Base-by-base conservation (phyloP, 441 rosid genomes). In the Aleurites moluccanus region DNA sequence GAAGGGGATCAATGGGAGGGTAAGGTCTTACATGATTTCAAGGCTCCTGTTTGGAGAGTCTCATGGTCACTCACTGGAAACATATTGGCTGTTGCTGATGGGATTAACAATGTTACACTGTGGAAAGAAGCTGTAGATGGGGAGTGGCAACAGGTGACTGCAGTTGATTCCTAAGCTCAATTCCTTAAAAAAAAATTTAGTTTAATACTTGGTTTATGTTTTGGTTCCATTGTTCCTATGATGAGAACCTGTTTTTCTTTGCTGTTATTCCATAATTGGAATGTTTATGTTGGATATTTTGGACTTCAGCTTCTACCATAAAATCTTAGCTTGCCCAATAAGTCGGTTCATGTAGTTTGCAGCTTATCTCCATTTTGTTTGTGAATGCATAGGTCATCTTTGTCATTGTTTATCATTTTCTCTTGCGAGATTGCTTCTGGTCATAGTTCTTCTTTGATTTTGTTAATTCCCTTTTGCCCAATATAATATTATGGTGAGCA, bases 51-150 rank as follows among this genome's bases (percentile, higher is more conserved):
- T 56, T 90, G 97, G 96, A 81, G 96, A 71, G 91, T 93, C 30
- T 91, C 97, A 0, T 93, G 98, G 98, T 92, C 97, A 2, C 86
- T 93, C 75, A 89, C 97, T 0, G 98, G 97, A 45, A 91, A 90
- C 83, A 84, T 91, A 59, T 70, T 91, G 85, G 96, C 97, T 13
- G 89, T 91, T 23, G 90, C 98, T 0, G 97, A 91, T 59, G 94
- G 92, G 23, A 87, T 82, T 77, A 89, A 89, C 83, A 86, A 82
- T 0, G 89, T 90, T 45, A 86, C 97, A 1, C 77, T 93, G 52
- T 93, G 96, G 98, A 90, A 88, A 75, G 98, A 91, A 83, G 87
- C 87, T 4, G 93, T 88, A 6, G 95, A 91, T 79, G 97, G 94
- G 18, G 96, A 89, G 77, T 93, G 98, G 97, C 84, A 89, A 69